Evolutionary conservation across 176 grass and related monocot genomes (phyloP).

Genomic region (Luzula sylvatica): DNA sequence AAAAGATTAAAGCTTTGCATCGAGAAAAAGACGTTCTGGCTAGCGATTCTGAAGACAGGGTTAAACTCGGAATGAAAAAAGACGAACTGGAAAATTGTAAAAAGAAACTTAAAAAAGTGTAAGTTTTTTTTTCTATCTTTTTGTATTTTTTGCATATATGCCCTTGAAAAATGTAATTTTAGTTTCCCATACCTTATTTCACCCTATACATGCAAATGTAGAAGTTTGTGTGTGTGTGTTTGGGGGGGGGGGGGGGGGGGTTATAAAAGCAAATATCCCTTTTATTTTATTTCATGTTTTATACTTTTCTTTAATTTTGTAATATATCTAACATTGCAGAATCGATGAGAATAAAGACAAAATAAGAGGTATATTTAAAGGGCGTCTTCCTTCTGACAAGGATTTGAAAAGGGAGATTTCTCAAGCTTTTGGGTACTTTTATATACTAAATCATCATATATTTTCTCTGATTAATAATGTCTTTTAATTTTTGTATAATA

Average conservation of each 20-base stretch:
- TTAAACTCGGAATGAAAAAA: constrained; percentile 62
- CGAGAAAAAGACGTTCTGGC: constrained; percentile 56
- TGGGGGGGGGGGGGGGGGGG: neutral
- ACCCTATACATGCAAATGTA: neutral
- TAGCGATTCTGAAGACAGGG: constrained; percentile 67
- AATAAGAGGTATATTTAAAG: constrained; percentile 59
- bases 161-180: neutral
- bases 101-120: constrained; percentile 58
- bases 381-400: constrained; percentile 43
- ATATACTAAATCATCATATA: constrained; percentile 4
- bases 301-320: constrained; percentile 6
- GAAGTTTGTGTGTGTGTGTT: too few species aligned
- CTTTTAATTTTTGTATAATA: constrained; percentile 10
- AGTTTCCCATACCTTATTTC: neutral
- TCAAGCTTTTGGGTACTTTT: constrained; percentile 52
- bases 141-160: constrained; percentile 12
- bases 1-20: constrained; percentile 62
- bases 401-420: constrained; percentile 60
- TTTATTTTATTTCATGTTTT: constrained; percentile 15
- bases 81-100: constrained; percentile 54
- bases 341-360: constrained; percentile 48
- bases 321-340: constrained; percentile 43
- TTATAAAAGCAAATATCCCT: neutral
- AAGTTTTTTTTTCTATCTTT: constrained; percentile 25
- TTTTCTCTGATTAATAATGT: neutral